Evolutionary conservation across 176 grass and related monocot species (phyloP), one percentile per base, ranked within the genome.

Genomic region (Eleusine coracana): DNA sequence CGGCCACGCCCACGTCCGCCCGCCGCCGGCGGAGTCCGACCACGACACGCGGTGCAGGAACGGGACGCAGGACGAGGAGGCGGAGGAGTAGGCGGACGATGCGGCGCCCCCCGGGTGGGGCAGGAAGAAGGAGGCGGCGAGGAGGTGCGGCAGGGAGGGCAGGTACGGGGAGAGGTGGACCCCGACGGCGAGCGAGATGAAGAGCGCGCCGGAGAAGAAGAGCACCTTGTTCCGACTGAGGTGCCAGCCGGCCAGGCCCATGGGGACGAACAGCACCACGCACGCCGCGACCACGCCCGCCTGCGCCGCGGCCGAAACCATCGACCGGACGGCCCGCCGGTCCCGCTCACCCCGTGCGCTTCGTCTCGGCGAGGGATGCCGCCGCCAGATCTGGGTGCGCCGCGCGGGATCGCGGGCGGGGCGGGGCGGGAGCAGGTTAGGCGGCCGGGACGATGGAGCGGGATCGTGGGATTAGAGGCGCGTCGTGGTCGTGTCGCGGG

Each of bases 211-310:
- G 84, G 86, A 91, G 87, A 98, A 98, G 86, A 98, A 98, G 89
- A 98, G 96, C 79, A 98, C 89, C 88, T 98, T 98, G 82, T 94
- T 92, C 71, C 96, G 92, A 85, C 96, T 95, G 66, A 98, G 92
- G 81, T 98, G 96, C 91, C 91, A 93, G 4, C 96, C 92, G 2
- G 91, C 92, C 80, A 98, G 92, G 67, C 96, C 96, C 88, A 98
- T 95, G n/a, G 96, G 92, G 16, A 98, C 90, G 89, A 98, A 93
- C 48, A 98, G 91, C 71, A 98, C 89, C 21, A 95, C 85, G 82
- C 88, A 95, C 62, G 96, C 91, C 66, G 96, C 96, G n/a, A 98
- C 60, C 46, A 90, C 74, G 20, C 88, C 96, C 73, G 80, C 79
- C 90, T 98, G 92, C 71, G 91, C 88, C 54, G 82, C 61, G 42